Percentiles rank a stretch among this genome's conserved stretches.
These are phyloP conservation scores for Aphanoascus verrucosus DNA, from an alignment of 2,329 filamentous ascomycete genomes.

Conservation along the genomic window DNA sequence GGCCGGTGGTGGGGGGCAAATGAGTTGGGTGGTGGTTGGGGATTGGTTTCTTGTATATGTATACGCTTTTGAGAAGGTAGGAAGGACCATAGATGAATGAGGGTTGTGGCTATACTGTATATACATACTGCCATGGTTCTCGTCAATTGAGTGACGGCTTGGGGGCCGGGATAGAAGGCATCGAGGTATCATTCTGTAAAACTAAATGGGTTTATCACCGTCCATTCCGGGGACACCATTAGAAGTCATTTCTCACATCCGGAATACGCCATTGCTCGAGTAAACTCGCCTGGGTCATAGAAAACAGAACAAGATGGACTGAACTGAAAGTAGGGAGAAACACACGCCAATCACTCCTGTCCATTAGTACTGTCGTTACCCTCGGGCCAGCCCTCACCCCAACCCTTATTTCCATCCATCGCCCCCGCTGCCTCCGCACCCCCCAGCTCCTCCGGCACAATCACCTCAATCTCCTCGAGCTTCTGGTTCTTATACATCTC, in stretches of 20 bases:
- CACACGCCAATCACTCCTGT: background rate
- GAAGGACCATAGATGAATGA: too few species aligned
- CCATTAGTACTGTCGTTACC: too few species aligned
- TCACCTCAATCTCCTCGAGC: conserved; percentile 17
- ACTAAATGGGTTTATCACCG: background rate
- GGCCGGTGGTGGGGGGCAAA: background rate
- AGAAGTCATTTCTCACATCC: background rate
- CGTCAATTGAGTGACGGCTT: too few species aligned
- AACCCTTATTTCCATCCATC: background rate
- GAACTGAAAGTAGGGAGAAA: background rate
- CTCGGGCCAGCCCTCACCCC: too few species aligned
- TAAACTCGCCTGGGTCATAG: background rate
- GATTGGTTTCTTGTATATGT: background rate
- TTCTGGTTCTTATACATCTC: conserved; percentile 19
- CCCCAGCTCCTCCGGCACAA: conserved; percentile 13
- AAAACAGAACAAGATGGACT: background rate
- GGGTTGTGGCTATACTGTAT: too few species aligned
- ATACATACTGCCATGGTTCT: too few species aligned
- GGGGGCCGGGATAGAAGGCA: too few species aligned
- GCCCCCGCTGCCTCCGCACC: background rate
- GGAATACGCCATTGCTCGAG: conserved; percentile 1
- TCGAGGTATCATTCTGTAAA: too few species aligned
- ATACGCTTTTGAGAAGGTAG: background rate
- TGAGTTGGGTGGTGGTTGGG: background rate
- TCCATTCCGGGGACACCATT: background rate